These are phyloP conservation scores for Populus hybrid DNA, from an alignment of 441 rosid genomes.

Conservation along the genomic window DNA sequence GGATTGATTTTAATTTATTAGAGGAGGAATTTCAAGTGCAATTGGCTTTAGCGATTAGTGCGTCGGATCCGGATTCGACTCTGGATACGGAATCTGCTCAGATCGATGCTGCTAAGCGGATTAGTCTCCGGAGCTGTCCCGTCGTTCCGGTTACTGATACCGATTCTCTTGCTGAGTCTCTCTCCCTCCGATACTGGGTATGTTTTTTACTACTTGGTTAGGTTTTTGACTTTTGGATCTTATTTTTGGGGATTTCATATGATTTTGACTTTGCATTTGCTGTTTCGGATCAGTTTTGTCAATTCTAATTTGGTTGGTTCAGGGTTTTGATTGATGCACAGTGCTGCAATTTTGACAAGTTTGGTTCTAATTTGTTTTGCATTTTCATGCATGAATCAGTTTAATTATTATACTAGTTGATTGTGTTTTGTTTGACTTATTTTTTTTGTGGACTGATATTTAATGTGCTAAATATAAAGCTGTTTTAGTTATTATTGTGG, in stretches of 20 bases:
- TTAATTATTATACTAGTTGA: background rate
- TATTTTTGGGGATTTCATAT: background rate
- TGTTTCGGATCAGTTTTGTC: slow-evolving; percentile 3
- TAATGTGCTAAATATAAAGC: background rate
- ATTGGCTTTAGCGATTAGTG: slow-evolving; percentile 89
- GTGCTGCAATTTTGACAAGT: background rate
- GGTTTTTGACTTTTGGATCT: slow-evolving; percentile 16
- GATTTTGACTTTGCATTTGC: slow-evolving; percentile 8
- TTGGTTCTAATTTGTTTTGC: background rate
- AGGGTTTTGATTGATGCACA: background rate
- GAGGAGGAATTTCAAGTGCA: slow-evolving; percentile 96
- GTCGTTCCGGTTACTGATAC: slow-evolving; percentile 42
- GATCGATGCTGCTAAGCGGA: slow-evolving; percentile 93
- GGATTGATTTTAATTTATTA: slow-evolving; percentile 60
- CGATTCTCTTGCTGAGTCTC: slow-evolving; percentile 54
- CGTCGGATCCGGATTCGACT: slow-evolving; percentile 61
- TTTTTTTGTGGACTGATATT: background rate
- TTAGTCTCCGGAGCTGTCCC: slow-evolving; percentile 70
- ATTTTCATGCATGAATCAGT: background rate
- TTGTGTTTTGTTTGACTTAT: background rate
- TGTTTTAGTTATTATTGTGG: background rate
- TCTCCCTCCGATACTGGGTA: slow-evolving; percentile 91
- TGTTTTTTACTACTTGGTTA: slow-evolving; percentile 1
- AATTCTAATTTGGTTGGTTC: background rate
- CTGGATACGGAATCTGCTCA: slow-evolving; percentile 83